Percentiles rank a stretch among this genome's conserved stretches.
These are phyloP conservation scores for Malassezia globosa DNA, from an alignment of 1,284 basidiomycete species.

Conservation along the genomic window DNA sequence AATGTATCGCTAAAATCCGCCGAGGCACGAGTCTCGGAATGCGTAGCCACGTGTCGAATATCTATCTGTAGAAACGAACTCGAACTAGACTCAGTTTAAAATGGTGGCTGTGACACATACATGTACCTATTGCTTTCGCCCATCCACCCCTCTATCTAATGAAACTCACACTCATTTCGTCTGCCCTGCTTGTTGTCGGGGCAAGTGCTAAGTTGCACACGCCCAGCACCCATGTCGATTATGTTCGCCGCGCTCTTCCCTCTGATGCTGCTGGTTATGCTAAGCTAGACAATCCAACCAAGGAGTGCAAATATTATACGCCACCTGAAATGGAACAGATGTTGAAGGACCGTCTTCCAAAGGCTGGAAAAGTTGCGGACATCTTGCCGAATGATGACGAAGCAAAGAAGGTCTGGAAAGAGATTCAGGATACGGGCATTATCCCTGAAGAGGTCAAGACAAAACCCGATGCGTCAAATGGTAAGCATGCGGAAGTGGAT, in stretches of 20 bases:
- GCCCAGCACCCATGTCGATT: neutral
- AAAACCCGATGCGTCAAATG: neutral
- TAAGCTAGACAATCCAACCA: neutral
- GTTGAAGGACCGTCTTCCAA: constrained; percentile 22
- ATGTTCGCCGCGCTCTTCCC: neutral
- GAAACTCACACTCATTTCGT: neutral
- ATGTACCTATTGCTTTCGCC: neutral
- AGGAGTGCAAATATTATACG: constrained; percentile 3
- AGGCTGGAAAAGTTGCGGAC: constrained; percentile 46
- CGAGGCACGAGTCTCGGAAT: too few species aligned
- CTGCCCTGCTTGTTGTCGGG: neutral
- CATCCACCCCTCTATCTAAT: neutral
- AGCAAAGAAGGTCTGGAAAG: constrained; percentile 39
- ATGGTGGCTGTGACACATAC: neutral
- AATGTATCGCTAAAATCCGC: too few species aligned
- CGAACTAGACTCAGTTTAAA: neutral
- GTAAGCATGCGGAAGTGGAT: neutral
- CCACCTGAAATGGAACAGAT: constrained; percentile 19
- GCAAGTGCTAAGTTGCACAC: neutral
- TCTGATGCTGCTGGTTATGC: neutral
- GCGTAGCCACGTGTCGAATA: too few species aligned
- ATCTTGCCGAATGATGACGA: constrained; percentile 48
- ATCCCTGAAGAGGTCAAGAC: constrained; percentile 41
- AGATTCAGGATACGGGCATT: constrained; percentile 39
- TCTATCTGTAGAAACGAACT: neutral